Conservation (phyloP, 106 monocot genomes). For the Allium sativum region DNA sequence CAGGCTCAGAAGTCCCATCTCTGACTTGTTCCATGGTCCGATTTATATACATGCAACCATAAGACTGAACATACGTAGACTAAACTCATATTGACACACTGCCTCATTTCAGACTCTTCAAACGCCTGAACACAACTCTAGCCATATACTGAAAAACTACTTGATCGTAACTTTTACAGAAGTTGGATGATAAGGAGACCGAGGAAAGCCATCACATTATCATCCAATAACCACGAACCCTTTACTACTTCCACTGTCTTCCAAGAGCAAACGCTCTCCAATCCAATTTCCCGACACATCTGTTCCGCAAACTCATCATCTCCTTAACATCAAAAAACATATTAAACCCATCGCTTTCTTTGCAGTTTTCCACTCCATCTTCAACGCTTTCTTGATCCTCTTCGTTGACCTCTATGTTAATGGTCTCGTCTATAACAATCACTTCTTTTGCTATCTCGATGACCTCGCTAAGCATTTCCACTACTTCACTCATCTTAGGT, state of each 20-base stretch:
- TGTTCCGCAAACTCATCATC: slow-evolving; percentile 19
- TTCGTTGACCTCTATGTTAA: not conserved
- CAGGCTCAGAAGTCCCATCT: no score
- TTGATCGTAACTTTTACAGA: no score
- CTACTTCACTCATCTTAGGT: slow-evolving; percentile 50
- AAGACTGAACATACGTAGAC: no score
- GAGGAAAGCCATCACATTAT: not conserved
- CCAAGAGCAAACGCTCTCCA: slow-evolving; percentile 27
- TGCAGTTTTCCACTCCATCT: not conserved
- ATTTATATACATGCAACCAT: no score
- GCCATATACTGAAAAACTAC: no score
- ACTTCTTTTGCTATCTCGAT: slow-evolving; percentile 18
- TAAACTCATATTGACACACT: no score
- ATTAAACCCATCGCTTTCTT: slow-evolving; percentile 13
- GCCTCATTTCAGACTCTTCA: no score
- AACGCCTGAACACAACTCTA: no score
- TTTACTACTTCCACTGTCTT: slow-evolving; percentile 6
- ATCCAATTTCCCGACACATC: slow-evolving; percentile 22
- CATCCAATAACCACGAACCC: slow-evolving; percentile 8
- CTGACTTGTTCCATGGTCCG: no score
- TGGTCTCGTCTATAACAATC: not conserved
- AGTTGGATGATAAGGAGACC: not conserved
- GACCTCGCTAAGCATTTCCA: slow-evolving; percentile 32
- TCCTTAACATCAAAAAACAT: slow-evolving; percentile 29
- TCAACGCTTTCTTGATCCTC: slow-evolving; percentile 5